These are phyloP conservation scores for Metarhizium anisopliae DNA, from an alignment of 2,329 filamentous ascomycete species.

Conservation along the genomic window DNA sequence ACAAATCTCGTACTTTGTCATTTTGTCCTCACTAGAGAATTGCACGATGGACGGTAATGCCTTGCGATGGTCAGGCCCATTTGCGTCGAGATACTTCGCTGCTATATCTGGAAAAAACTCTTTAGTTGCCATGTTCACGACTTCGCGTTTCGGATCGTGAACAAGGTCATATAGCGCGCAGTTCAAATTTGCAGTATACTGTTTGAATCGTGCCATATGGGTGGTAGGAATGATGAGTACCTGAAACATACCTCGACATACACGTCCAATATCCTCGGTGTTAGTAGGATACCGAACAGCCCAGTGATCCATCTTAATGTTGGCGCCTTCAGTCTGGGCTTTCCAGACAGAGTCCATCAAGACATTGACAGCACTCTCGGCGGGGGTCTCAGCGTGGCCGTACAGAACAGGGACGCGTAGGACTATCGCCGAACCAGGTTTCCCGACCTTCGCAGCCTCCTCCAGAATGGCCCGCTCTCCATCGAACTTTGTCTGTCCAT, in stretches of 20 bases:
- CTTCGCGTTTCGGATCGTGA: background rate
- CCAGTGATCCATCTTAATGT: conserved; percentile 79
- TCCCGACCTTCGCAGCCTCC: conserved; percentile 39
- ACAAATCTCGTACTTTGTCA: conserved; percentile 88
- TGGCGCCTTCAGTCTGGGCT: conserved; percentile 52
- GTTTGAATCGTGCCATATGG: background rate
- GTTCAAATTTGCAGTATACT: background rate
- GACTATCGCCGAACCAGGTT: conserved; percentile 52
- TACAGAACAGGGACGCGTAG: conserved; percentile 80
- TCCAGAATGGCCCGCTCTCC: conserved; percentile 58
- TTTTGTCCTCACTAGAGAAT: conserved; percentile 76
- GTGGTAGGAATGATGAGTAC: background rate
- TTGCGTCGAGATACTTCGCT: conserved; percentile 51
- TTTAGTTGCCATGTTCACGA: background rate
- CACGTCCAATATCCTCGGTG: conserved; percentile 75
- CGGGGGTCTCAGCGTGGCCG: conserved; percentile 58
- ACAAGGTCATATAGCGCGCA: background rate
- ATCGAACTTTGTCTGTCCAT: conserved; percentile 52
- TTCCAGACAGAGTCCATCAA: conserved; percentile 71
- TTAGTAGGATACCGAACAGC: conserved; percentile 79
- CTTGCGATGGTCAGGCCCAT: conserved; percentile 34
- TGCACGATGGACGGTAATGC: conserved; percentile 64
- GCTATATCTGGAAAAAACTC: conserved; percentile 50
- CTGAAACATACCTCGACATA: conserved; percentile 52
- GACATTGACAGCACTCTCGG: conserved; percentile 76